Percentiles rank a stretch among this genome's conserved stretches.
These are phyloP conservation scores for Cephalotrichum gorgonifer DNA, from an alignment of 2,329 filamentous ascomycete species.

Conservation along the genomic window DNA sequence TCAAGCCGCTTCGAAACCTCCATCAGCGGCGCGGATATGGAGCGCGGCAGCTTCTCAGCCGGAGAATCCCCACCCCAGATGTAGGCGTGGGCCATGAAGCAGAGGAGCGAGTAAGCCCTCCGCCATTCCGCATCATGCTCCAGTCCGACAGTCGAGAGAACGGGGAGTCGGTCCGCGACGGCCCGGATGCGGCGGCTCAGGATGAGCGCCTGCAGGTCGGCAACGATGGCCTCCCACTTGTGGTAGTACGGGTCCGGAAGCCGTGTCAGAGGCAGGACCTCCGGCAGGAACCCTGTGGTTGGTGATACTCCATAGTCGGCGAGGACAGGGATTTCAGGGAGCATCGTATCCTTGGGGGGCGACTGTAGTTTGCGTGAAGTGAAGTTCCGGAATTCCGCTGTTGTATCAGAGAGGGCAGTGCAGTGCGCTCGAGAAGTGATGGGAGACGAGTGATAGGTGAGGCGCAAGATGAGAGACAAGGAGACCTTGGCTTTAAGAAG, in stretches of 20 bases:
- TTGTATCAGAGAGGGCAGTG: not conserved
- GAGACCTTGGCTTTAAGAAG: not conserved
- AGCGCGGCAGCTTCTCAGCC: slow-evolving; percentile 65
- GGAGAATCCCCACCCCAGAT: slow-evolving; percentile 90
- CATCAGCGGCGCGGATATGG: slow-evolving; percentile 75
- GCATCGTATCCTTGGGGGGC: slow-evolving; percentile 27
- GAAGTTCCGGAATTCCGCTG: not conserved
- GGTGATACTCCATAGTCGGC: slow-evolving; percentile 73
- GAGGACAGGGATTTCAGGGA: slow-evolving; percentile 50
- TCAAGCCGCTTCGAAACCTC: slow-evolving; percentile 69
- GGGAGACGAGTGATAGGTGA: not conserved
- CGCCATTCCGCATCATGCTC: slow-evolving; percentile 84
- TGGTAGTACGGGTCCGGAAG: slow-evolving; percentile 88
- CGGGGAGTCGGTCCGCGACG: slow-evolving; percentile 69
- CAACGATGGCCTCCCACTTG: slow-evolving; percentile 81
- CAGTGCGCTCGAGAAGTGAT: not conserved
- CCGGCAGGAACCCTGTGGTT: slow-evolving; percentile 77
- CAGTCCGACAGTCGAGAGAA: slow-evolving; percentile 74
- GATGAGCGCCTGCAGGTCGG: slow-evolving; percentile 79
- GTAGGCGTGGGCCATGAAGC: slow-evolving; percentile 89
- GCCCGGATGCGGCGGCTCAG: slow-evolving; percentile 74
- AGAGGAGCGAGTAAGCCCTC: slow-evolving; percentile 80
- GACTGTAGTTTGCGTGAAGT: not conserved
- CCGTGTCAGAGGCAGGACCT: slow-evolving; percentile 65
- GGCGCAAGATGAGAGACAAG: not conserved